A percentile compares a stretch with the other conserved stretches of the same genome.
These are phyloP conservation scores for Agarophyton chilense DNA, from an alignment of 23 red algal species.

Conservation along the genomic window DNA sequence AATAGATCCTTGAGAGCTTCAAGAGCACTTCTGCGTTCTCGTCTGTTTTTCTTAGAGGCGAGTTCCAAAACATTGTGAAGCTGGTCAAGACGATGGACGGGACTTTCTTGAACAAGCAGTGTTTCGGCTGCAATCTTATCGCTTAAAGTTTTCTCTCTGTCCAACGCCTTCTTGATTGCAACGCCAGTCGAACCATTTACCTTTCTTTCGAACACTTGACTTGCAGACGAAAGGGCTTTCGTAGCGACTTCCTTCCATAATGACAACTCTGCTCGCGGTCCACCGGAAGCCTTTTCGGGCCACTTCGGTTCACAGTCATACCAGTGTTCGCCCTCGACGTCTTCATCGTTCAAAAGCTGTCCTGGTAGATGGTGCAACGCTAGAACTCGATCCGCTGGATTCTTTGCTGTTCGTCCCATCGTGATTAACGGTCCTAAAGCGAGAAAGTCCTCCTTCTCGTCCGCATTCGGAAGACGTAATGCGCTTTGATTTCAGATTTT, in stretches of 20 bases:
- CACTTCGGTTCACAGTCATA: conserved; percentile 79
- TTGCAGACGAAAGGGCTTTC: conserved; percentile 43
- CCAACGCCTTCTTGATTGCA: conserved; percentile 9
- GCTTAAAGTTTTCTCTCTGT: conserved; percentile 48
- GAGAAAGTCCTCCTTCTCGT: neutral
- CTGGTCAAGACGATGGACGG: conserved; percentile 74
- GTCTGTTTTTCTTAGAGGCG: conserved; percentile 47
- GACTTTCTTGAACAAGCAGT: conserved; percentile 73
- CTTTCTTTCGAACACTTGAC: conserved; percentile 36
- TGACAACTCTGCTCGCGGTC: neutral
- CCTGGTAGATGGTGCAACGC: conserved; percentile 69
- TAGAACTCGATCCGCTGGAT: conserved; percentile 4
- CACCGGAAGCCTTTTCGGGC: conserved; percentile 11
- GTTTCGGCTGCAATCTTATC: conserved; percentile 77
- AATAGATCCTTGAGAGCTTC: conserved; percentile 88
- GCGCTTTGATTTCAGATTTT: neutral
- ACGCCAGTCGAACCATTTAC: conserved; percentile 1
- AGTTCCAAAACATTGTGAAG: conserved; percentile 49
- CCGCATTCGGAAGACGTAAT: neutral
- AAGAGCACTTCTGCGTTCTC: conserved; percentile 59
- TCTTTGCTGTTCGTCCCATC: conserved; percentile 17
- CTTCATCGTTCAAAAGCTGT: conserved; percentile 41
- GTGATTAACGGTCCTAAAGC: neutral
- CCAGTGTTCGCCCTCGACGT: conserved; percentile 69
- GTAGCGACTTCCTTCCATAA: conserved; percentile 40